Percentiles rank a stretch among this genome's conserved stretches.
These are phyloP conservation scores for Phaeotremella fagi DNA, from an alignment of 768 basidiomycete genomes.

Conservation along the genomic window DNA sequence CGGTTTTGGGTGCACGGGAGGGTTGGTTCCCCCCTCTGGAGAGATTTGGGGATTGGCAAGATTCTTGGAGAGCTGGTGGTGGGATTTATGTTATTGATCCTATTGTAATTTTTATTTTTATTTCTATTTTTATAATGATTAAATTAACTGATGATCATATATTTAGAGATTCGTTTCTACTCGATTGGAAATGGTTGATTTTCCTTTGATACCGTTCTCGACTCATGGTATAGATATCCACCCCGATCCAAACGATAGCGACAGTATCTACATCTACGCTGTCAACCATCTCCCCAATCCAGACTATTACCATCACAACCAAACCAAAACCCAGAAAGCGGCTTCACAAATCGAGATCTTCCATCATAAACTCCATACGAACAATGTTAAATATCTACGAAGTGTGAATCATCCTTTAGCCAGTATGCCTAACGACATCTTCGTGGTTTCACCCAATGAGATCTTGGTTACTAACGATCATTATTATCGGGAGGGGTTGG, in stretches of 20 bases:
- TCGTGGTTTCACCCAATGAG: constrained; percentile 9
- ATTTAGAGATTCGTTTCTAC: constrained; percentile 14
- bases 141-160: background rate
- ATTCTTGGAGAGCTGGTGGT: constrained; percentile 1
- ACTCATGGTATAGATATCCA: constrained; percentile 31
- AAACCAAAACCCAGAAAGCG: background rate
- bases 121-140: background rate
- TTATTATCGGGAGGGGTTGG: constrained; percentile 9
- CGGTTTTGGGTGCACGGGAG: background rate
- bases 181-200: constrained; percentile 1
- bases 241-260: constrained; percentile 2
- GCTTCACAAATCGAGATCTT: constrained; percentile 29
- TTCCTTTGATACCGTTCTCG: constrained; percentile 14
- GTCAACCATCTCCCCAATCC: constrained; percentile 22
- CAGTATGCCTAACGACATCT: constrained; percentile 26
- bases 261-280: constrained; percentile 24
- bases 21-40: constrained; percentile 21
- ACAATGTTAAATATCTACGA: constrained; percentile 10
- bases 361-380: constrained; percentile 8
- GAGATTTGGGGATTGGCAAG: constrained; percentile 5
- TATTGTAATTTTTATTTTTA: constrained; percentile 3
- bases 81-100: constrained; percentile 21
- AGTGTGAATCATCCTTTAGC: constrained; percentile 19
- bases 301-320: background rate
- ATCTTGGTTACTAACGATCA: constrained; percentile 31